Evolutionary conservation across 139 green algal genomes (phyloP).

Genomic region (Gonium pectorale): DNA sequence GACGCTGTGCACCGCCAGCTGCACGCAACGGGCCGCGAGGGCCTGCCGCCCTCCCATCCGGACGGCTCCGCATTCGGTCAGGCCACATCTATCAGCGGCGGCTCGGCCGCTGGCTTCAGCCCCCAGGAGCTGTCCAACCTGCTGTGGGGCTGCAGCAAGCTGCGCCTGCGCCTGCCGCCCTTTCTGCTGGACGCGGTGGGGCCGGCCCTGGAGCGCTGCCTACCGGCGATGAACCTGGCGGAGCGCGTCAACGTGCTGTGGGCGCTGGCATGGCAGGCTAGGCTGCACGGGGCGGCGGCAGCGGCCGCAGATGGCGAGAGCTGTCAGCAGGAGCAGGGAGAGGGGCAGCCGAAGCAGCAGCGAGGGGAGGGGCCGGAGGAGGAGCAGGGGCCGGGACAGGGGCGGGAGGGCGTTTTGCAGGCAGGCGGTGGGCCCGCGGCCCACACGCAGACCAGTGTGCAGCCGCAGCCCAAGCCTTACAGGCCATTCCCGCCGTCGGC

Average conservation of each 20-base stretch:
- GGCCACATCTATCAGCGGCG: too few relatives aligned
- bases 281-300: conserved; percentile 10
- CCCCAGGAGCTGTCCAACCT: conserved; percentile 45
- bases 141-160: conserved; percentile 41
- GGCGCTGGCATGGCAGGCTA: conserved; percentile 46
- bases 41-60: too few relatives aligned
- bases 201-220: conserved; percentile 23
- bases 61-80: too few relatives aligned
- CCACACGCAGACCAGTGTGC: too few relatives aligned
- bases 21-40: neutral
- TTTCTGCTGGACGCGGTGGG: conserved; percentile 25
- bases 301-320: neutral
- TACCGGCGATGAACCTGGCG: conserved; percentile 4
- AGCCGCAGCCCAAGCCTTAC: too few relatives aligned
- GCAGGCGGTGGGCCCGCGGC: too few relatives aligned
- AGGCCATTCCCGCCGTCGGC: too few relatives aligned
- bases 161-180: conserved; percentile 26
- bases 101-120: conserved; percentile 28
- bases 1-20: neutral
- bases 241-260: conserved; percentile 48
- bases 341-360: neutral
- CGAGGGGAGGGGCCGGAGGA: neutral
- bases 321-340: neutral
- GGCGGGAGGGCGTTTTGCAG: too few relatives aligned
- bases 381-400: neutral